Conservation (phyloP, 345 rosid species). For the Eutrema heterophyllum region DNA sequence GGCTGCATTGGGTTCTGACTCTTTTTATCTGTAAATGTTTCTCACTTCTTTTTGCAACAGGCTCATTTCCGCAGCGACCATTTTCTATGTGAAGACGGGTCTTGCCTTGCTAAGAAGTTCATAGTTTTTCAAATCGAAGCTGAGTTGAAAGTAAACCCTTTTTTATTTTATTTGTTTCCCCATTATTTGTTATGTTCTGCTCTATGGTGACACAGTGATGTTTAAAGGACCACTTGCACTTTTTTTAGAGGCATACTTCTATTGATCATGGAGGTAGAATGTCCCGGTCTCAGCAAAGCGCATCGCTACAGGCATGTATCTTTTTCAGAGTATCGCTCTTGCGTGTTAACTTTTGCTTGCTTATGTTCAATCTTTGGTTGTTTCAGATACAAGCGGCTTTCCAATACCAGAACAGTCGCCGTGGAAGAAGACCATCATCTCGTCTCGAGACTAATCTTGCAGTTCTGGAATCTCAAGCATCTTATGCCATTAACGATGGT, state of each 20-base stretch:
- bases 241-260: conserved; percentile 67
- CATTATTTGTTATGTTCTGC: conserved; percentile 4
- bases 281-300: conserved; percentile 80
- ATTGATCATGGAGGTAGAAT: conserved; percentile 84
- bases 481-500: conserved; percentile 22
- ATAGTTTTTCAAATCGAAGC: conserved; percentile 71
- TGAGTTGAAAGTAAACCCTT: conserved; percentile 67
- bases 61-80: conserved; percentile 83
- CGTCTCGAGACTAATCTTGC: conserved; percentile 35
- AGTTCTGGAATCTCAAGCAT: conserved; percentile 6
- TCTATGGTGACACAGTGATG: background rate
- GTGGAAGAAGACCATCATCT: conserved; percentile 54
- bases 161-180: background rate
- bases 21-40: background rate
- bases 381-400: conserved; percentile 77
- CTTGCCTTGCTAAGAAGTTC: conserved; percentile 84
- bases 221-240: background rate
- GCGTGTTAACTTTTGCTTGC: background rate
- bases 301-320: conserved; percentile 62
- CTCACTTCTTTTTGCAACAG: conserved; percentile 36
- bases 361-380: background rate
- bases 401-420: conserved; percentile 54
- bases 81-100: conserved; percentile 84
- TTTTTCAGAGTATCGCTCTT: background rate
- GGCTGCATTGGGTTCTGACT: background rate